phyloP scores from a whole-genome alignment of 2,329 filamentous ascomycete genomes.

The Emmonsiellopsis sp. region DNA sequence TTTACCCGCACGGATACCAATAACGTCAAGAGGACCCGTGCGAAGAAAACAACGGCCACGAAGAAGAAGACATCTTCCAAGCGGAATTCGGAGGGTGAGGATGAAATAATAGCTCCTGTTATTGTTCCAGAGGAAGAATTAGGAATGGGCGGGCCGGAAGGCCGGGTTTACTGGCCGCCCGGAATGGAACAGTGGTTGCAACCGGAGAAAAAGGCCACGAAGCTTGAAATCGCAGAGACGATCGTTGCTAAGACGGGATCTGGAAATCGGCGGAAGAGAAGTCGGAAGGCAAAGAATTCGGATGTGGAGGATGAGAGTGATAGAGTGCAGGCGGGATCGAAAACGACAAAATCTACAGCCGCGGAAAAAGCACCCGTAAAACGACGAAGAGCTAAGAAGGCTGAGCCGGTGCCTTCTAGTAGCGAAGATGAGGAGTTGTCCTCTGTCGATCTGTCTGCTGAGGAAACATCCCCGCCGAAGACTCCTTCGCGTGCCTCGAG shows the following conservation, averaged over 20 bases:
- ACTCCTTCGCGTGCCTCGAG: not conserved
- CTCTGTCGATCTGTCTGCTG: not conserved
- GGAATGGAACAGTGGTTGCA: conserved; percentile 86
- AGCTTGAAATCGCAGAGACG: conserved; percentile 7
- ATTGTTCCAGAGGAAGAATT: conserved; percentile 59
- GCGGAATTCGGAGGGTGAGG: conserved; percentile 9
- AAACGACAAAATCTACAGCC: not conserved
- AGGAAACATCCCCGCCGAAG: not conserved
- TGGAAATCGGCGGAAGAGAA: not conserved
- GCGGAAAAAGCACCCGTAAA: not conserved
- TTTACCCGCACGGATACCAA: conserved; percentile 70
- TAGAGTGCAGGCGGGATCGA: not conserved
- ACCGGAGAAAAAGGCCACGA: conserved; percentile 53
- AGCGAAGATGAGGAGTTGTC: not conserved
- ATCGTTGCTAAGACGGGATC: not conserved
- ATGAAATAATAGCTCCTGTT: conserved; percentile 36
- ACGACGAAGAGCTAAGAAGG: not conserved
- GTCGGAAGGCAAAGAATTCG: not conserved
- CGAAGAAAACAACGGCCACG: conserved; percentile 37
- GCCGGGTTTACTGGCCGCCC: conserved; percentile 80
- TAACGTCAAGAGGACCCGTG: conserved; percentile 43
- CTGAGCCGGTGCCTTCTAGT: not conserved
- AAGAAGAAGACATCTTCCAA: conserved; percentile 28
- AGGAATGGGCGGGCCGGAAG: conserved; percentile 75
- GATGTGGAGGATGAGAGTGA: not conserved